Evolutionary conservation across 2,329 filamentous ascomycete species (phyloP).

Genomic region (Aspergillus versicolor): DNA sequence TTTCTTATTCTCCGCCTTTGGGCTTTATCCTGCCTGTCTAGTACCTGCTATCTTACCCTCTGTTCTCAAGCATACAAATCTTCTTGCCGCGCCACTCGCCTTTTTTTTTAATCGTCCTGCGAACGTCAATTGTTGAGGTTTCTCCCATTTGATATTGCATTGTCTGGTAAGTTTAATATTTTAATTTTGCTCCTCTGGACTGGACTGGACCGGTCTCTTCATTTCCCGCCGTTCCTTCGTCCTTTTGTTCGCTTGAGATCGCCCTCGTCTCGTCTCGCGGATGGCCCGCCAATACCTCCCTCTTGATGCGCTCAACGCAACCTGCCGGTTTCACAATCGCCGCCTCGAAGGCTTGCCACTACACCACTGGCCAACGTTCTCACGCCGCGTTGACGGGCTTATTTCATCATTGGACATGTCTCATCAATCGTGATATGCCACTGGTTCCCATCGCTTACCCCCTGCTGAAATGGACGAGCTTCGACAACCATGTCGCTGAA

Average conservation of each 20-base stretch:
- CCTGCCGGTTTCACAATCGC: not conserved
- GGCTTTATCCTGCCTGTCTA: constrained; percentile 27
- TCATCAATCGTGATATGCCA: not conserved
- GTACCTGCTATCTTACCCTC: constrained; percentile 22
- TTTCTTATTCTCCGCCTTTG: constrained; percentile 23
- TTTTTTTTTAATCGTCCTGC: constrained; percentile 13
- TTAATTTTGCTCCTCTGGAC: not conserved
- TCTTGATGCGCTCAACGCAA: not conserved
- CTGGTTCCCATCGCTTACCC: not conserved
- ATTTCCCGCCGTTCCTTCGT: not conserved
- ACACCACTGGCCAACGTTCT: not conserved
- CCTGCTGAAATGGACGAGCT: not conserved
- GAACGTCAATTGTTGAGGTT: constrained; percentile 17
- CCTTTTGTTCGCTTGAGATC: not conserved
- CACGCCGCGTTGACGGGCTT: not conserved
- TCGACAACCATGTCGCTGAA: not conserved
- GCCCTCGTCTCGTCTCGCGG: not conserved
- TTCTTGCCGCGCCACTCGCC: constrained; percentile 19
- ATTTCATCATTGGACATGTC: not conserved
- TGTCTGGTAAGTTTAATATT: constrained; percentile 21
- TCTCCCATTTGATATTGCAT: constrained; percentile 22
- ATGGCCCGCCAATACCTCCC: not conserved
- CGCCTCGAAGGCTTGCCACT: not conserved
- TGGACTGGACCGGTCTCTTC: not conserved
- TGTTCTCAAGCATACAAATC: constrained; percentile 20